Conservation (phyloP, 805 yeast species). For the Monosporozyma servazzii region DNA sequence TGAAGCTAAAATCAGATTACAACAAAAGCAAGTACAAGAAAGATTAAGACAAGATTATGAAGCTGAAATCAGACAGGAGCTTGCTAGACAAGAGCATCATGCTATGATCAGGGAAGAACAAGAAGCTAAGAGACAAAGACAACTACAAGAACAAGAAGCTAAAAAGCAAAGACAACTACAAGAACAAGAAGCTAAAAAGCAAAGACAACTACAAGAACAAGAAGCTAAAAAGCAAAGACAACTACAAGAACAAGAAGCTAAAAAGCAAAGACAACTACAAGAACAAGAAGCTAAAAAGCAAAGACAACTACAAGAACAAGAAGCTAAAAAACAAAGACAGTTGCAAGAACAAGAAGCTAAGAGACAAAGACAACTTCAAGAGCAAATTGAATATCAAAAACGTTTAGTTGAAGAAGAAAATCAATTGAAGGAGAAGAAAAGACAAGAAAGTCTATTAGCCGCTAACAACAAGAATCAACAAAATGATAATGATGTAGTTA, state of each 20-base stretch:
- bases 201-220: too few species aligned
- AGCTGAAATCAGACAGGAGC: background rate
- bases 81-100: background rate
- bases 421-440: slow-evolving; percentile 3
- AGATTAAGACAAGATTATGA: background rate
- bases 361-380: slow-evolving; percentile 3
- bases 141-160: background rate
- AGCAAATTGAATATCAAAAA: slow-evolving; percentile 9
- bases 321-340: background rate
- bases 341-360: slow-evolving; percentile 1
- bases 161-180: too few species aligned
- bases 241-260: background rate
- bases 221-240: background rate
- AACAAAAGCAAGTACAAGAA: background rate
- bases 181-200: too few species aligned
- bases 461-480: background rate
- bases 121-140: slow-evolving; percentile 2
- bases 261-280: too few species aligned
- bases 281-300: too few species aligned
- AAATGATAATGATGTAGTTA: background rate
- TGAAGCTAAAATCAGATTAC: background rate
- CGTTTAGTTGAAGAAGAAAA: slow-evolving; percentile 10
- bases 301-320: too few species aligned
- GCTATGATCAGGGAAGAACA: background rate
- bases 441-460: background rate